phyloP scores from a whole-genome alignment of 495 filamentous ascomycete species.

The Glutinoglossum americanum region DNA sequence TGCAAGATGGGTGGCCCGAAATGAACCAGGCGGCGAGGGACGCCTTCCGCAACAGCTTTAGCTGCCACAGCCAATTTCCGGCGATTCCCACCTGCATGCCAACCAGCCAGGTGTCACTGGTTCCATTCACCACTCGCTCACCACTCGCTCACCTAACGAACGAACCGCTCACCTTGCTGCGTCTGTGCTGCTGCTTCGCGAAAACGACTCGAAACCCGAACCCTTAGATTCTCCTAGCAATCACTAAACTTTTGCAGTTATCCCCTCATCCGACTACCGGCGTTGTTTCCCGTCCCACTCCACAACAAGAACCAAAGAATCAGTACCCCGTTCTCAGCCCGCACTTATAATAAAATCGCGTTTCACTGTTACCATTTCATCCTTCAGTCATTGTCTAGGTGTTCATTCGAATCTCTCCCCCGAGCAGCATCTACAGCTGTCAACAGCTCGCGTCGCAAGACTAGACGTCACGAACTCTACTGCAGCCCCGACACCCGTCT shows the following conservation, averaged over 20 bases:
- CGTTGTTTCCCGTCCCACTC: neutral
- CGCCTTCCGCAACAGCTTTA: too few relatives aligned
- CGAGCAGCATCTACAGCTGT: neutral
- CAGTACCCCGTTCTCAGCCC: neutral
- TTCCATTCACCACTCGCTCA: neutral
- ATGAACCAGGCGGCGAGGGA: too few relatives aligned
- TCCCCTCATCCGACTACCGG: neutral
- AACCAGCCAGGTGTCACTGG: neutral
- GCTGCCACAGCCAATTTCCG: neutral
- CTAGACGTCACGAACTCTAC: neutral
- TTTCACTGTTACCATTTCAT: neutral
- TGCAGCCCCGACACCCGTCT: neutral
- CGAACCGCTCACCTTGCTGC: neutral
- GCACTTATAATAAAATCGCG: neutral
- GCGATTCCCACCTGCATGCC: neutral
- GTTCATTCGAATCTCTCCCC: too few relatives aligned
- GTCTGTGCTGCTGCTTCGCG: neutral
- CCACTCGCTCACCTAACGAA: neutral
- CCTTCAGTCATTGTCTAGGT: neutral
- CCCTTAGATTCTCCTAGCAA: neutral
- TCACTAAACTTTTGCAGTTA: neutral
- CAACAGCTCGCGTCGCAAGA: neutral
- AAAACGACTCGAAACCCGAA: neutral
- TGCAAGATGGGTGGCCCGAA: neutral
- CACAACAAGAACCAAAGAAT: neutral